Percentiles rank a stretch among this genome's conserved stretches.
These are phyloP conservation scores for Hygrophorus pudorinus DNA, from an alignment of 768 basidiomycete species.

Conservation along the genomic window DNA sequence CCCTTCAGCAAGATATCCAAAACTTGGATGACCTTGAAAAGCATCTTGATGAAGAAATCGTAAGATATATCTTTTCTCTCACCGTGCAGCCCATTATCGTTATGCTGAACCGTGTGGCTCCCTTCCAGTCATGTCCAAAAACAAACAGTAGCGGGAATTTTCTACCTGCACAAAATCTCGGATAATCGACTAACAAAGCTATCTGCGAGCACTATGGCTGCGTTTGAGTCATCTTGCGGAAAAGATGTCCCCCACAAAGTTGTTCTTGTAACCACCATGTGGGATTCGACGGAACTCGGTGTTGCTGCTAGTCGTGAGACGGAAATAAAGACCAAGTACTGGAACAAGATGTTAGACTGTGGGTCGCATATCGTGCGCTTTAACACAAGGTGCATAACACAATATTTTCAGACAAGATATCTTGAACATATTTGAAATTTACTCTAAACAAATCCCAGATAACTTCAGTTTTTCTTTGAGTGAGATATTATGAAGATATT, in stretches of 20 bases:
- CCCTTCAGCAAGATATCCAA: constrained; percentile 7
- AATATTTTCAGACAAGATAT: no score
- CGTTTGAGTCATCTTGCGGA: constrained; percentile 16
- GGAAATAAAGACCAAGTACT: constrained; percentile 5
- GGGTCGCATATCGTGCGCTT: constrained; percentile 2
- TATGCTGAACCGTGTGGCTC: background rate
- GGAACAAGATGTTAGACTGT: constrained; percentile 3
- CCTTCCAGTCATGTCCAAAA: background rate
- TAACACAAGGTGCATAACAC: no score
- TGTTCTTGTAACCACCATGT: constrained; percentile 36
- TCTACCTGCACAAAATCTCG: constrained; percentile 31
- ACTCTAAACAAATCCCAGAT: no score
- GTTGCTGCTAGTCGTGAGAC: background rate
- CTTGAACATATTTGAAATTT: no score
- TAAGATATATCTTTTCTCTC: background rate
- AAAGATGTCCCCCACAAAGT: constrained; percentile 30
- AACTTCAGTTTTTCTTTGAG: no score
- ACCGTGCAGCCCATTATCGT: background rate
- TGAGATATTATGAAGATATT: no score
- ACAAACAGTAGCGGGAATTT: constrained; percentile 19
- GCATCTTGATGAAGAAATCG: constrained; percentile 7
- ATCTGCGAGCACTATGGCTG: constrained; percentile 7
- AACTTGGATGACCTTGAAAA: constrained; percentile 6
- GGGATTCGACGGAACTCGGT: constrained; percentile 20
- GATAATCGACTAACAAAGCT: constrained; percentile 19